Evolutionary conservation across 2,329 filamentous ascomycete genomes (phyloP), one percentile per base, ranked within the genome.

Genomic region (Chaetomiaceae sp.): DNA sequence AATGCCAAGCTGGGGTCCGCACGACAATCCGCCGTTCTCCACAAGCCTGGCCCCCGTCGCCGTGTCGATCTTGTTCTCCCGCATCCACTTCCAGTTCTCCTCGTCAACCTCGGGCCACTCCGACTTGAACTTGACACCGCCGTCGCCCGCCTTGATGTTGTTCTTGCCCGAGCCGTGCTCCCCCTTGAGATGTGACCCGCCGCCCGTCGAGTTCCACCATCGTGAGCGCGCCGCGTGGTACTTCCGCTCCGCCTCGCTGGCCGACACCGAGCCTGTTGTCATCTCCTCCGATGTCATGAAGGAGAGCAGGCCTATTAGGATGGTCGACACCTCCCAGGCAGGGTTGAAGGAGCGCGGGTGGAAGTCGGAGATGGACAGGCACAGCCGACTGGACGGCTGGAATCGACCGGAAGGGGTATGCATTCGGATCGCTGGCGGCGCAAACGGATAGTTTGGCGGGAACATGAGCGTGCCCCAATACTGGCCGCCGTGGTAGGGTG

Each of bases 241-340:
- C 64, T 81, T 84, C 51, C 91, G 80, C 71, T 97, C 90, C 3
- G 78, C 72, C 40, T 87, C 79, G 0, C 80, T 84, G 15, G 83
- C 87, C 6, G 84, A 83, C 24, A 98, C 80, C 24, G 84, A 90
- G 2, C 93, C 93, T 0, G 93, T 97, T 0, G 93, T 98, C 86
- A 97, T 96, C 71, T 98, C 93, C 62, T 98, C 91, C 55, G 87
- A 88, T 2, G 91, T 97, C 93, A 98, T 98, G 68, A 98, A 98
- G 32, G 86, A 94, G 52, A 97, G 73, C 22, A 98, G 78, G 9
- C 93, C 93, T 45, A 95, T 94, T 14, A 98, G 73, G 54, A 98
- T 98, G 0, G 93, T 98, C 45, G 86, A 91, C 7, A 98, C 93
- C 62, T 95, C 91, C 93, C 93, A 98, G 1, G 93, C 90, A 2